phyloP scores from a whole-genome alignment of 2,329 filamentous ascomycete genomes.

The Aspergillus puulaauensis region DNA sequence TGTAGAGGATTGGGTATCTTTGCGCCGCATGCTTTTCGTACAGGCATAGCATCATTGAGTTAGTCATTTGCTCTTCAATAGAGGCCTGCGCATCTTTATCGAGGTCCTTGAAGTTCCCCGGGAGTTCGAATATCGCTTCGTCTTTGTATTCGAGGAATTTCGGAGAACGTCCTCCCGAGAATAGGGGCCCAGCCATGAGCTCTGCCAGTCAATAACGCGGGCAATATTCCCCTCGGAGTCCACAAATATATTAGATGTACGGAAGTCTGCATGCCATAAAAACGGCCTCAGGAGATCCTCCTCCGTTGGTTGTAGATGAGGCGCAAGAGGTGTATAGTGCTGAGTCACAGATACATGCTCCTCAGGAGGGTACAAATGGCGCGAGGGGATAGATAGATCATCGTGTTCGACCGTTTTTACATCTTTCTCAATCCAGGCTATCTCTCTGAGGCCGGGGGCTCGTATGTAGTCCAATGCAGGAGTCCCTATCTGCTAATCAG shows the following conservation, averaged over 20 bases:
- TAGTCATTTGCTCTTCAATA: constrained; percentile 13
- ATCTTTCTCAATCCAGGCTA: constrained; percentile 34
- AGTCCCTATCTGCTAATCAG: constrained; percentile 25
- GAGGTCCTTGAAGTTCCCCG: constrained; percentile 22
- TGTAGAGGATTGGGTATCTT: constrained; percentile 17
- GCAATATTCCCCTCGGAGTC: constrained; percentile 31
- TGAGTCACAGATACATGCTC: constrained; percentile 32
- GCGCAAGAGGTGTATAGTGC: constrained; percentile 29
- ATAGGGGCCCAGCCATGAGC: constrained; percentile 27
- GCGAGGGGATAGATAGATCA: constrained; percentile 1
- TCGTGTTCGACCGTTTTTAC: constrained; percentile 14
- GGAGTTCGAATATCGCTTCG: constrained; percentile 19
- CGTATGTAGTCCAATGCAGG: constrained; percentile 30
- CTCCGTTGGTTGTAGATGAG: constrained; percentile 29
- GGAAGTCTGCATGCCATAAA: constrained; percentile 43
- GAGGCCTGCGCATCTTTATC: neutral
- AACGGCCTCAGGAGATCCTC: constrained; percentile 24
- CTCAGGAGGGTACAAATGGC: constrained; percentile 24
- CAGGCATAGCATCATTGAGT: constrained; percentile 21
- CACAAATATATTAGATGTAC: constrained; percentile 41
- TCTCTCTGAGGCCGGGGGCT: constrained; percentile 33
- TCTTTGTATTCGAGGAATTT: constrained; percentile 15
- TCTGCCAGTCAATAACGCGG: constrained; percentile 46
- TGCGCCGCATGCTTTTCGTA: constrained; percentile 20
- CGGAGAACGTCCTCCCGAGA: constrained; percentile 18